phyloP scores from a whole-genome alignment of 2,329 filamentous ascomycete genomes.

The Diaporthe sp. region DNA sequence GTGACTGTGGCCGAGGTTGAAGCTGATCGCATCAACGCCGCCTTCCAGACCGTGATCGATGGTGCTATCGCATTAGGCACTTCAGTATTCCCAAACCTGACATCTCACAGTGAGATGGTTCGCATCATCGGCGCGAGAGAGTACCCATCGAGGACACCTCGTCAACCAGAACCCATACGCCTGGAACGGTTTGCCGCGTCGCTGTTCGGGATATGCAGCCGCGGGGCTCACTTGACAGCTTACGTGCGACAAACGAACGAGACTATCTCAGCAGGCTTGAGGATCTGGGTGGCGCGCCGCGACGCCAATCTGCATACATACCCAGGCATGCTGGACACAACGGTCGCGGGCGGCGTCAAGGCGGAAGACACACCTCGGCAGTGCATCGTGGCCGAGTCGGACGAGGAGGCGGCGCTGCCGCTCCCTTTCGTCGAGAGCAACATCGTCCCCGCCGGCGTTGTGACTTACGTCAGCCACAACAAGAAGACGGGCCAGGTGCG shows the following conservation, averaged over 20 bases:
- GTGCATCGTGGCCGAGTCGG: constrained; percentile 78
- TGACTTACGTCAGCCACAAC: constrained; percentile 45
- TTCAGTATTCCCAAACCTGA: constrained; percentile 52
- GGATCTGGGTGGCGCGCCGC: constrained; percentile 80
- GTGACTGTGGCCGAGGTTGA: constrained; percentile 42
- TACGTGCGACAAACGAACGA: constrained; percentile 56
- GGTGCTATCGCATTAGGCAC: constrained; percentile 51
- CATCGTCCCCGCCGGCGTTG: constrained; percentile 48
- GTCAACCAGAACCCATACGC: neutral
- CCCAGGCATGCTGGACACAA: constrained; percentile 82
- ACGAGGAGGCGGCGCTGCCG: constrained; percentile 74
- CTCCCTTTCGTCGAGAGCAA: constrained; percentile 46
- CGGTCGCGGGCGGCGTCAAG: constrained; percentile 82
- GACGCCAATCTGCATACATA: constrained; percentile 78
- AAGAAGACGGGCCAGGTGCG: constrained; percentile 40
- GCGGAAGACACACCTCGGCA: constrained; percentile 75
- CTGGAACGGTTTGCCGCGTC: constrained; percentile 74
- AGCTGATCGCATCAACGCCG: constrained; percentile 48
- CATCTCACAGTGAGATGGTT: constrained; percentile 59
- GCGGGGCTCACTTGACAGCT: constrained; percentile 76
- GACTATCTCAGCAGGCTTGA: constrained; percentile 52
- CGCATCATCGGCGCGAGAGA: constrained; percentile 53
- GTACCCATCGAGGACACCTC: neutral
- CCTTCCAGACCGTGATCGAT: constrained; percentile 57
- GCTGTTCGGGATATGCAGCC: constrained; percentile 76